A percentile compares a stretch with the other conserved stretches of the same genome.
These are phyloP conservation scores for Malus domestica DNA, from an alignment of 306 rosid species.

Conservation along the genomic window ASM211411v1 NC_041805.1:7333501-7334000, in stretches of 20 bases:
- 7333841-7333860: conserved; percentile 46
- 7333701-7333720: neutral
- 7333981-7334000: neutral
- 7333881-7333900: conserved; percentile 60
- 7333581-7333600: conserved; percentile 23
- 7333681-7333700: neutral
- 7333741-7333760: conserved; percentile 25
- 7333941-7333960: conserved; percentile 82
- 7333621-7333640: conserved; percentile 29
- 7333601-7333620: conserved; percentile 43
- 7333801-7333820: conserved; percentile 33
- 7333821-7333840: conserved; percentile 40
- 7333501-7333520: conserved; percentile 27
- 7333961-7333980: conserved; percentile 74
- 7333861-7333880: conserved; percentile 50
- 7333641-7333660: conserved; percentile 34
- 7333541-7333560: conserved; percentile 23
- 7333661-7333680: conserved; percentile 41
- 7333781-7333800: conserved; percentile 38
- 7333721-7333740: neutral
- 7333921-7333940: conserved; percentile 43
- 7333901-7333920: conserved; percentile 51
- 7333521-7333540: conserved; percentile 11
- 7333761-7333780: conserved; percentile 44
- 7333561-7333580: conserved; percentile 33